Evolutionary conservation across 306 rosid genomes (phyloP), one percentile per base, ranked within the genome.

Genomic region (Inga leiocalycina): DNA sequence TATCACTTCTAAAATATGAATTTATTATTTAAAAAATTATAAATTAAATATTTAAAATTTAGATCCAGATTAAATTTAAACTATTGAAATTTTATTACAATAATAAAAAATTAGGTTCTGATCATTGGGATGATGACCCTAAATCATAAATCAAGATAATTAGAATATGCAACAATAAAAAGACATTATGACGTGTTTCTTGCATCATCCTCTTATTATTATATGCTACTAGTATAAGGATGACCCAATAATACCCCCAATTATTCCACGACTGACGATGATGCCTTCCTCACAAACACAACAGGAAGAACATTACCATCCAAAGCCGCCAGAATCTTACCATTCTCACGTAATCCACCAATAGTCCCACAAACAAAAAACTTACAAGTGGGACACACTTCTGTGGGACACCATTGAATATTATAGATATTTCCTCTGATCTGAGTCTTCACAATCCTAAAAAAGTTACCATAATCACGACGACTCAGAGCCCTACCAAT

Each of bases 381-480:
- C 62, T 6, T 85, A 72, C 95, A 93, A 62, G 2, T 68, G 2
- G 89, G 81, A 34, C 94, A 92, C 5, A 88, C 75, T 10, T 93
- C 87, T 0, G 87, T 52, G 4, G 93, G 97, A 45, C 97, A 92
- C 91, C 90, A 91, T 15, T 1, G 8, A 14, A 92, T 54, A 22
- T 79, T 77, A 69, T 92, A 92, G 12, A 79, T 14, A 37, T 5
- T 4, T 1, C 80, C 85, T 54, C 0, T 15, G 3, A 0, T 49
- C 2, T 51, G 51, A 6, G 78, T 37, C 45, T 78, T 75, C 0
- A 2, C 82, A 34, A 90, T 68, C 41, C 85, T 76, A 44, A 90
- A 90, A 62, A 85, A 92, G 66, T 70, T 84, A 0, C n/a, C 6
- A 1, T 4, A 4, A 15, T 44, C 6, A 2, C 48, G 30, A 8